Conservation (phyloP, 148 eudicot species). For the Simmondsia chinensis region DNA sequence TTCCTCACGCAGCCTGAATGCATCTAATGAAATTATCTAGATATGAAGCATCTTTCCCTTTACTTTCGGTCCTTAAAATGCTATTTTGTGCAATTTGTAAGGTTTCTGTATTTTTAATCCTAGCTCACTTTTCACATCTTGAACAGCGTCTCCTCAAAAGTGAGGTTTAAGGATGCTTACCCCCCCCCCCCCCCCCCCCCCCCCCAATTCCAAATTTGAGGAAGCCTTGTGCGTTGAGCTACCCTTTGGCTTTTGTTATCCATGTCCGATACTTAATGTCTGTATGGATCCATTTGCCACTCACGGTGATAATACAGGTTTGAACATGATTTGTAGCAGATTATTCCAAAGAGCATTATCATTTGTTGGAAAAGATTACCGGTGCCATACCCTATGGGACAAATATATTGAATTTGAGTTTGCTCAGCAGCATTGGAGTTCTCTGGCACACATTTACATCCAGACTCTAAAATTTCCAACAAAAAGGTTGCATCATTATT, state of each 20-base stretch:
- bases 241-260: not conserved
- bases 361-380: conserved; percentile 75
- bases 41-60: no score
- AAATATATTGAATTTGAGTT: conserved; percentile 68
- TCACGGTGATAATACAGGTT: not conserved
- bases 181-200: no score
- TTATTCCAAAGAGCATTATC: conserved; percentile 69
- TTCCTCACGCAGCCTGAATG: no score
- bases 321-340: conserved; percentile 20
- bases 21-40: no score
- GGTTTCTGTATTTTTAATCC: no score
- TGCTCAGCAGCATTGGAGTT: conserved; percentile 75
- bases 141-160: no score
- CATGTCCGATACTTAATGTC: not conserved
- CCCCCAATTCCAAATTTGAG: no score
- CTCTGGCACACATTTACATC: conserved; percentile 59
- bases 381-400: conserved; percentile 75
- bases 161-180: no score
- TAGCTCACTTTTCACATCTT: no score
- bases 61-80: no score
- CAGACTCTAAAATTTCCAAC: conserved; percentile 64
- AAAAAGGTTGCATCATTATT: conserved; percentile 60
- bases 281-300: not conserved
- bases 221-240: no score
- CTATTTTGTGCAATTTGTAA: no score